Conservation (phyloP, 306 rosid species). For the Rosa rugosa region DNA sequence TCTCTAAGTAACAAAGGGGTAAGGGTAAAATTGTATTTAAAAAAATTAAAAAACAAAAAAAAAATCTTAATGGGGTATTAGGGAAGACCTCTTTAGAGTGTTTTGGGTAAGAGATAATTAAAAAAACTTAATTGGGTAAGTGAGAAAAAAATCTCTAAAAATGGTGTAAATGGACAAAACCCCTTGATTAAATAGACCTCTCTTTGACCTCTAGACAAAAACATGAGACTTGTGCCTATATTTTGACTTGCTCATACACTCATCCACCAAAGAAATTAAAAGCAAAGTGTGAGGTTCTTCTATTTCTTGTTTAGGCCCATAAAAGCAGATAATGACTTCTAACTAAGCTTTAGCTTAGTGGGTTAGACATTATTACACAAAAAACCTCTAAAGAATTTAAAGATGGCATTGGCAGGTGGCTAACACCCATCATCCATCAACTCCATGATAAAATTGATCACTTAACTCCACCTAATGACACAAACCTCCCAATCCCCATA, state of each 20-base stretch:
- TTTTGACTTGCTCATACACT: background rate
- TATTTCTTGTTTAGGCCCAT: background rate
- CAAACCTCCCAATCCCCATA: background rate
- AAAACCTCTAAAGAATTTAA: background rate
- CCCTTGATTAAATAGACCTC: background rate
- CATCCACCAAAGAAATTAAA: background rate
- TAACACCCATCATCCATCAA: constrained; percentile 30
- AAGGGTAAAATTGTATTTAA: no score
- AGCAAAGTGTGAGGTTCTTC: background rate
- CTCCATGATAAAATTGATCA: constrained; percentile 24
- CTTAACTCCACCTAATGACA: constrained; percentile 34
- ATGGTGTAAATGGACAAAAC: no score
- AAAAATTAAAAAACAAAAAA: no score
- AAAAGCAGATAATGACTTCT: background rate
- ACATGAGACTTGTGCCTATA: background rate
- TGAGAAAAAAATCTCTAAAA: no score
- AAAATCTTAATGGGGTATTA: no score
- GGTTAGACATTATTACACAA: background rate
- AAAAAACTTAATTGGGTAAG: no score
- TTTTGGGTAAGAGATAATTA: no score
- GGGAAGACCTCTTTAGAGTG: no score
- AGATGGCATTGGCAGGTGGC: constrained; percentile 29
- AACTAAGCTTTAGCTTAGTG: background rate
- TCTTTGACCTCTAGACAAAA: background rate
- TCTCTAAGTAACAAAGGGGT: no score